phyloP scores from a whole-genome alignment of 2,329 filamentous ascomycete genomes.

The Hymenotorrendiella dingleyae region DNA sequence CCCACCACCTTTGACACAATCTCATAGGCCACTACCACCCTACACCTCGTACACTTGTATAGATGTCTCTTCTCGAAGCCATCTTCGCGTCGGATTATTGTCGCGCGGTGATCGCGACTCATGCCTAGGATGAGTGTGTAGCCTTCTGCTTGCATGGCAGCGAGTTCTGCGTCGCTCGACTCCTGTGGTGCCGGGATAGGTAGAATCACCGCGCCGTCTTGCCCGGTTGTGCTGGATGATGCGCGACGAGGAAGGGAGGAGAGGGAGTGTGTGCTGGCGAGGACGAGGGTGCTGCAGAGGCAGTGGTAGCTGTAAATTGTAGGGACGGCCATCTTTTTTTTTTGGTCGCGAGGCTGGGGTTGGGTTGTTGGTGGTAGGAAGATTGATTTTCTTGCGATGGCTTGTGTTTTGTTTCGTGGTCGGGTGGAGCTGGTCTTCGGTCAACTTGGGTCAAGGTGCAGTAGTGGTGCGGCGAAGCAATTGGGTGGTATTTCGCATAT shows the following conservation, averaged over 20 bases:
- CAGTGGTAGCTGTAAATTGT: conserved; percentile 53
- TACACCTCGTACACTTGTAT: conserved; percentile 55
- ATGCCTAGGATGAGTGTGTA: conserved; percentile 47
- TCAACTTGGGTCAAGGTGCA: too few relatives aligned
- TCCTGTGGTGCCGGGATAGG: conserved; percentile 43
- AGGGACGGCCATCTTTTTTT: conserved; percentile 11
- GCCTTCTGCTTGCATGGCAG: conserved; percentile 21
- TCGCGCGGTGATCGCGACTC: conserved; percentile 40
- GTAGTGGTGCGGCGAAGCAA: too few relatives aligned
- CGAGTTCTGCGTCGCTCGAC: too few relatives aligned
- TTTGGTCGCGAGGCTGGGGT: neutral
- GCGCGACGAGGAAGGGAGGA: conserved; percentile 45
- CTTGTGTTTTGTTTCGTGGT: too few relatives aligned
- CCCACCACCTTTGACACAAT: conserved; percentile 39
- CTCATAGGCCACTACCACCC: conserved; percentile 56
- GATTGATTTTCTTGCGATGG: too few relatives aligned
- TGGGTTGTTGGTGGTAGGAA: neutral
- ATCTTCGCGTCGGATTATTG: conserved; percentile 49
- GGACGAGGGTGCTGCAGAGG: conserved; percentile 58
- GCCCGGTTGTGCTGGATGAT: conserved; percentile 16
- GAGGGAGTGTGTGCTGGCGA: conserved; percentile 52
- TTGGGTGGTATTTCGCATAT: too few relatives aligned
- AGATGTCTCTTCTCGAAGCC: conserved; percentile 63
- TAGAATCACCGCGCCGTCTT: conserved; percentile 52
- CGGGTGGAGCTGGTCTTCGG: too few relatives aligned